Percentiles rank a stretch among this genome's conserved stretches.
Conservation (phyloP, 805 yeast genomes). For the Barnettozyma californica region DNA sequence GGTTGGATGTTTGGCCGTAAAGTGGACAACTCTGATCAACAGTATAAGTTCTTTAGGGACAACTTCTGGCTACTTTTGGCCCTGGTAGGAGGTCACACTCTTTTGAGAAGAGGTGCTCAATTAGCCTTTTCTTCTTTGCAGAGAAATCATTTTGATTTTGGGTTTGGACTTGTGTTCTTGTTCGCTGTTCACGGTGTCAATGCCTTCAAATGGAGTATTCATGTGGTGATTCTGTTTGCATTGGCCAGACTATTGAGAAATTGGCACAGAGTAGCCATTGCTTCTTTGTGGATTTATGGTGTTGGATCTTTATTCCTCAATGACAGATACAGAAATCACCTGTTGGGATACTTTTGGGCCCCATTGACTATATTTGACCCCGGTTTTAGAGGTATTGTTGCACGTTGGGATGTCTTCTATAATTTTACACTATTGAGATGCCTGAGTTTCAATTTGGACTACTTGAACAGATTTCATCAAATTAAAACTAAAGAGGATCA, state of each 20-base stretch:
- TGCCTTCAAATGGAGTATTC: slow-evolving; percentile 52
- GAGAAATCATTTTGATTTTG: slow-evolving; percentile 65
- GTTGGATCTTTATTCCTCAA: slow-evolving; percentile 73
- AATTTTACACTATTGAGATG: slow-evolving; percentile 84
- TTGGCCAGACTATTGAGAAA: slow-evolving; percentile 37
- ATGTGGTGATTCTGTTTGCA: slow-evolving; percentile 47
- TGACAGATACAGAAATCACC: slow-evolving; percentile 54
- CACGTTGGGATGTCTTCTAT: slow-evolving; percentile 94
- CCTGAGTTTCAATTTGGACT: slow-evolving; percentile 81
- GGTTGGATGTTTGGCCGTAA: slow-evolving; percentile 92
- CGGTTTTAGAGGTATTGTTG: slow-evolving; percentile 66
- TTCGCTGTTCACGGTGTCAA: slow-evolving; percentile 79
- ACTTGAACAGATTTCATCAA: slow-evolving; percentile 36
- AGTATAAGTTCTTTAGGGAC: slow-evolving; percentile 82
- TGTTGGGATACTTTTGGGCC: slow-evolving; percentile 39
- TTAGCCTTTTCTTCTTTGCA: slow-evolving; percentile 23
- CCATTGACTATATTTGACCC: slow-evolving; percentile 50
- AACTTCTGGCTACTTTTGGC: slow-evolving; percentile 61
- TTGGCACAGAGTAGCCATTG: slow-evolving; percentile 34
- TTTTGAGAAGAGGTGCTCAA: slow-evolving; percentile 36
- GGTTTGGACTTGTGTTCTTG: slow-evolving; percentile 65
- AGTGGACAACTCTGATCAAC: slow-evolving; percentile 90
- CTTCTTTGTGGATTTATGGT: slow-evolving; percentile 71
- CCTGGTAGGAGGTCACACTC: slow-evolving; percentile 49
- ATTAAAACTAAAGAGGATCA: slow-evolving; percentile 15